A percentile compares a stretch with the other conserved stretches of the same genome.
Conservation (phyloP, 1,284 basidiomycete genomes). For the Cryptococcus sp. region DNA sequence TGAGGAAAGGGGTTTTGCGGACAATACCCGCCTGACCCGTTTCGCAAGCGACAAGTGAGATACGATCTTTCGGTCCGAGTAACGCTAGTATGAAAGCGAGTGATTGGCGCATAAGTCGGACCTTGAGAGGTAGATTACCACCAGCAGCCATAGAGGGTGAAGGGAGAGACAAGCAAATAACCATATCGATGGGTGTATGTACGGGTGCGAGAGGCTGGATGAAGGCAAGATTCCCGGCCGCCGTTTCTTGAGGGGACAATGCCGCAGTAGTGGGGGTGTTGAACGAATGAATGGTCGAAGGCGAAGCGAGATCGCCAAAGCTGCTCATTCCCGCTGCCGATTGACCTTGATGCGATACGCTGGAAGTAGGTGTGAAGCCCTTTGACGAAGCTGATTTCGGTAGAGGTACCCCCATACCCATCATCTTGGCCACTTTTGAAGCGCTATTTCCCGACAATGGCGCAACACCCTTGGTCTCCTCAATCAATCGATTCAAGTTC, state of each 20-base stretch:
- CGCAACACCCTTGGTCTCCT: constrained; percentile 14
- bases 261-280: constrained; percentile 1
- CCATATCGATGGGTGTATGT: constrained; percentile 85
- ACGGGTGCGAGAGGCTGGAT: constrained; percentile 56
- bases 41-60: constrained; percentile 85
- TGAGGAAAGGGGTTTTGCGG: constrained; percentile 83
- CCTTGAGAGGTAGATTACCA: constrained; percentile 59
- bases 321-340: neutral
- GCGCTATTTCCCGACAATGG: constrained; percentile 8
- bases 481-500: constrained; percentile 69
- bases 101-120: constrained; percentile 75
- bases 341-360: neutral
- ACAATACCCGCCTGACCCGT: constrained; percentile 68
- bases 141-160: constrained; percentile 71
- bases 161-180: constrained; percentile 85
- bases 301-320: neutral
- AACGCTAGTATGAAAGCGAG: constrained; percentile 78
- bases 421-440: constrained; percentile 24
- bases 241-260: neutral
- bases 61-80: constrained; percentile 67
- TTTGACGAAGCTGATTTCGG: constrained; percentile 1
- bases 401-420: constrained; percentile 8
- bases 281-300: neutral
- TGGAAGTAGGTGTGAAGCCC: neutral
- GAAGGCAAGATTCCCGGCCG: constrained; percentile 26